Base-by-base conservation (phyloP, 2,329 filamentous ascomycete genomes). In the Fusarium gaditjirri region DNA sequence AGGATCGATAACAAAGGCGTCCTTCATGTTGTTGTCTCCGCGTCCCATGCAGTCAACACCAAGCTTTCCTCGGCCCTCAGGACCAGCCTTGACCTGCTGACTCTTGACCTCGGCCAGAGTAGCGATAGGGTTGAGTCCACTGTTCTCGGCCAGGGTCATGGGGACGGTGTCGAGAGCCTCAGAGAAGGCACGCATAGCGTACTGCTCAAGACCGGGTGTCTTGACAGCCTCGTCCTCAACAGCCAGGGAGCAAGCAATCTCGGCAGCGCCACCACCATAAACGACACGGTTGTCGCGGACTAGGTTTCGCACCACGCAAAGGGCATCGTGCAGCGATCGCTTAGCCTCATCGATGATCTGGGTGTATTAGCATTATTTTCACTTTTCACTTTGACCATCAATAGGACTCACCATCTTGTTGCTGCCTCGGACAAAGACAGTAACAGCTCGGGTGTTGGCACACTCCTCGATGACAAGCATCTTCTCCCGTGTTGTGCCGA, bases 401-500 rank as follows among this genome's bases (percentile, higher is more conserved):
- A 27, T 16, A 19, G 27, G 17, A 83, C 88, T 80, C 83, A 95
- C 94, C 96, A 99, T 99, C 88, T 98, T 99, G 89, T 99, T 99
- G 87, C 94, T 97, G 79, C 96, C 96, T 79, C 96, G 89, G 68
- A 99, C 93, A 82, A 99, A 99, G 61, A 97, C 91, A 6, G 96
- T 99, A 68, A 99, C 97, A 47, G 96, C 96, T 78, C 96, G 89
- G 65, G 94, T 97, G 86, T 99, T 99, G 79, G 97, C 96, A 81
- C 96, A 99, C 84, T 99, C 96, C 85, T 99, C 97, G 77, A 99
- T 99, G 63, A 99, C 94, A 77, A 99, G 87, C 96, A 99, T 99
- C 90, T 99, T 98, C 84, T 99, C 96, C 79, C 96, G 90, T 46
- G 96, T 99, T 4, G 96, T 99, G 78, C 96, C 96, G 79, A 99